Evolutionary conservation across 352 stramenopile species (phyloP).

Genomic region (Hyphochytrium catenoides): DNA sequence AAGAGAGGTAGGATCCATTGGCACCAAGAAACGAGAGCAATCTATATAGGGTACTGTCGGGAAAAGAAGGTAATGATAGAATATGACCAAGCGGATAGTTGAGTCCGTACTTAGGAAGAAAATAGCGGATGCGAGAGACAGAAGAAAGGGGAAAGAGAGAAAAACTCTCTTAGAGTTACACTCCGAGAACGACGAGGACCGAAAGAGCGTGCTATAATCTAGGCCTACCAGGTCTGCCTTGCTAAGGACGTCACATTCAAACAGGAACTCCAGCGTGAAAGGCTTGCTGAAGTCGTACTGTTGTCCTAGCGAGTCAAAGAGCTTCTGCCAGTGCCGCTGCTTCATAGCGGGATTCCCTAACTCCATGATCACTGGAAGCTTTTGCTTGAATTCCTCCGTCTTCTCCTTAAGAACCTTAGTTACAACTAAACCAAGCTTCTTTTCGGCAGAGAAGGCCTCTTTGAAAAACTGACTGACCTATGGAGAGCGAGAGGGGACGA

Average conservation of each 20-base stretch:
- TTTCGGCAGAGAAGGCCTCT: conserved; percentile 62
- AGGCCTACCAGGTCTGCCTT: conserved; percentile 66
- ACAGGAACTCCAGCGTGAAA: conserved; percentile 65
- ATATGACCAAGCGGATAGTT: too few species aligned
- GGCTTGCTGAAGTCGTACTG: conserved; percentile 62
- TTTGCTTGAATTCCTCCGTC: conserved; percentile 63
- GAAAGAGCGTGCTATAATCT: too few species aligned
- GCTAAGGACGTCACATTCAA: conserved; percentile 55
- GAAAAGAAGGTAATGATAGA: too few species aligned
- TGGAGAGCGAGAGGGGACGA: too few species aligned
- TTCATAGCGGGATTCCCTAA: conserved; percentile 73
- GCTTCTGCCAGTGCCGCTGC: conserved; percentile 80
- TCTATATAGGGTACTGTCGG: too few species aligned
- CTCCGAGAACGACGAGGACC: too few species aligned
- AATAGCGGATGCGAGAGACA: too few species aligned
- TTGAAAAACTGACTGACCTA: conserved; percentile 47
- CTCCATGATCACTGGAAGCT: conserved; percentile 70
- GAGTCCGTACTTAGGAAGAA: too few species aligned
- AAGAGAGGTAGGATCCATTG: too few species aligned
- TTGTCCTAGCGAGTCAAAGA: conserved; percentile 66
- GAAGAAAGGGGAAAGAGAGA: too few species aligned
- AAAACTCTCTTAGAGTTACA: too few species aligned
- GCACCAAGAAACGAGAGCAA: too few species aligned
- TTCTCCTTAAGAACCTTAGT: conserved; percentile 59
- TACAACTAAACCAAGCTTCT: conserved; percentile 71